Base-by-base conservation (phyloP, 495 filamentous ascomycete species). In the Bombardia bombarda region DNA sequence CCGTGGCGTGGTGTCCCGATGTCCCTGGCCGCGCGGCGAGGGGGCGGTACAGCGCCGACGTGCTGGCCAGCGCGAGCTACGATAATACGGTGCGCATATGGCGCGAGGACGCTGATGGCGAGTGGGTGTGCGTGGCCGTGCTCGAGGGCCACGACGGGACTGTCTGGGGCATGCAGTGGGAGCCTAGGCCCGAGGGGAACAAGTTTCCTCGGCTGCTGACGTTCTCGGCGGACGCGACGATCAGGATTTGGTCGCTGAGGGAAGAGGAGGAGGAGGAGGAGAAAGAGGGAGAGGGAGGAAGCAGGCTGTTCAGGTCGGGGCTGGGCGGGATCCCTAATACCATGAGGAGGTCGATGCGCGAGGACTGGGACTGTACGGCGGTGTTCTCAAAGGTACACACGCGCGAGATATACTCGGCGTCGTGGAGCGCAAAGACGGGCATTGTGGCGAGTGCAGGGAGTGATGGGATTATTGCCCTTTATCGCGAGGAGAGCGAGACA, bases 11-110 rank as follows among this genome's bases (percentile, higher is more conserved):
- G 92, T 85, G 92, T 57, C 86, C 88, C 2, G 74, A 77, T 25
- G 52, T 63, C 16, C 59, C 59, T 4, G 51, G 60, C 3, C 50
- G 57, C 12, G 68, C 65, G 1, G 55, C 32, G 1, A 28, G 16
- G 9, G 18, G 47, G 14, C 14, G 37, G 20, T 70, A 66, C 37
- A 58, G 63, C 32, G 57, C 54, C 26, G 81, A 90, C 45, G 71
- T 89, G 39, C 68, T 98, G 14, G 92, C 87, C 5, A 87, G 82
- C 51, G 84, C 70, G 12, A 90, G 86, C 52, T 98, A 98, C 55
- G 92, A 98, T 53, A 85, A 98, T 51, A 92, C 84, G 10, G 80
- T 95, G 21, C 68, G 92, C 47, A 55, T 97, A 26, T 98, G 88
- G 80, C 68, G 83, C 22, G 90, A 95, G 69, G 90, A 95, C 64